Evolutionary conservation across 495 filamentous ascomycete species (phyloP).

Genomic region (Penicillium odoratum): DNA sequence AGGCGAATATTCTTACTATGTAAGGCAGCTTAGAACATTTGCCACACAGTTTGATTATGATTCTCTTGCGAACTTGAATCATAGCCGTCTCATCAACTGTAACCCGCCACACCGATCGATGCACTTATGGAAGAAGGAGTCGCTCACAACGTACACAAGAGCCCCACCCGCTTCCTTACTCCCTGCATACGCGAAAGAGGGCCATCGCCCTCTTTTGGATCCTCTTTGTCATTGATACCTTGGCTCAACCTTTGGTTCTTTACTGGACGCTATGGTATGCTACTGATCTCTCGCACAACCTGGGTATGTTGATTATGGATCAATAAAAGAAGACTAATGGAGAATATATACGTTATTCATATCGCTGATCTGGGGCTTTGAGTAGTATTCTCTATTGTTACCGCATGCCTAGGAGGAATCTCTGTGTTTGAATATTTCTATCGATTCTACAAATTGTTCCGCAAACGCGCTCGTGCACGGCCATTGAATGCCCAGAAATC

Average conservation of each 20-base stretch:
- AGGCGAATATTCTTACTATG: too few relatives aligned
- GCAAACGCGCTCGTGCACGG: conserved; percentile 50
- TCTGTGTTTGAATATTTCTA: conserved; percentile 61
- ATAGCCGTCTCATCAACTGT: too few relatives aligned
- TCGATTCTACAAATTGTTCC: conserved; percentile 44
- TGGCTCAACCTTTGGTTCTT: conserved; percentile 55
- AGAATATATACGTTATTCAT: too few relatives aligned
- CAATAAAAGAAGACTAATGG: conserved; percentile 5
- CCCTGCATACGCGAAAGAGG: conserved; percentile 52
- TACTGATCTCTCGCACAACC: conserved; percentile 56
- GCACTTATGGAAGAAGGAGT: conserved; percentile 31
- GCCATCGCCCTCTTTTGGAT: conserved; percentile 60
- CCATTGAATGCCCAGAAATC: conserved; percentile 52
- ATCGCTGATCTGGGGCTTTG: too few relatives aligned
- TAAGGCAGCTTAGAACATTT: too few relatives aligned
- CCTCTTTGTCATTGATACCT: conserved; percentile 54
- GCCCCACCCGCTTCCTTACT: conserved; percentile 59
- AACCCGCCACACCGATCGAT: conserved; percentile 24
- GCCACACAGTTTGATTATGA: too few relatives aligned
- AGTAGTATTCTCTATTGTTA: conserved; percentile 59
- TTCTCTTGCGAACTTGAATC: too few relatives aligned
- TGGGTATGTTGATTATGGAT: conserved; percentile 38
- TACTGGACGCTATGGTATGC: conserved; percentile 60
- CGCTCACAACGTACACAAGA: conserved; percentile 12
- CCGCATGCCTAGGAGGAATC: conserved; percentile 54